Evolutionary conservation across 768 basidiomycete species (phyloP), one percentile per base, ranked within the genome.

Genomic region (Leucosporidium scottii): DNA sequence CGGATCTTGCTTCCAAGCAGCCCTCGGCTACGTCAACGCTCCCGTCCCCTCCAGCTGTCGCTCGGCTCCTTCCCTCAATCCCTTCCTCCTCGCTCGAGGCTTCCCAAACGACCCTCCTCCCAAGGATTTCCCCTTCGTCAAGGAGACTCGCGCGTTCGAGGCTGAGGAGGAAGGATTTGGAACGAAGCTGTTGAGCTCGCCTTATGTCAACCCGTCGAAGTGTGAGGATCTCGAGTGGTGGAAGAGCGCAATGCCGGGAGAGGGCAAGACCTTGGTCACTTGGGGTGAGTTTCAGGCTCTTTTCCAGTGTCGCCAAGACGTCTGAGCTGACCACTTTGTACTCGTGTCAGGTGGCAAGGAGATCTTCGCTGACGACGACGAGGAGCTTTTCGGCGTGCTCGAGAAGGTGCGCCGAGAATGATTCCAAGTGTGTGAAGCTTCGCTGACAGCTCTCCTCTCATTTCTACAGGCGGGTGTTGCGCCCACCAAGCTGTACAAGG

Each of bases 151-250:
- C 2, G 54, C 51, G 3, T 30, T 56, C 7, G 10, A 47, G 27
- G 28, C 59, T 20, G 61, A 60, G 36, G 3, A 23, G 15, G 69
- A 31, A 17, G 59, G 58, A 49, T 28, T 62, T n/a, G 65, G 69
- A 1, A 13, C 39, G 15, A 48, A 44, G 39, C 30, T 70, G 53
- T 34, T 70, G 30, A 58, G 54, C 13, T 56, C 54, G 25, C 69
- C 69, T 12, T 66, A 70, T 23, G 61, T 70, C 64, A 70, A 66
- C 47, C 69, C 69, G 59, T 28, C 13, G 34, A 21, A 56, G 10
- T 57, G 62, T 17, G 21, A 56, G 31, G 69, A 70, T 25, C 25
- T 48, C 12, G 23, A 9, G 0, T 70, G 69, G 69, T 63, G 44
- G 44, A 59, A 61, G 28, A 58, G 60, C 44, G 69, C 69, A 1